Evolutionary conservation across 2,329 filamentous ascomycete species (phyloP).

Genomic region (Decorospora gaudefroyi): DNA sequence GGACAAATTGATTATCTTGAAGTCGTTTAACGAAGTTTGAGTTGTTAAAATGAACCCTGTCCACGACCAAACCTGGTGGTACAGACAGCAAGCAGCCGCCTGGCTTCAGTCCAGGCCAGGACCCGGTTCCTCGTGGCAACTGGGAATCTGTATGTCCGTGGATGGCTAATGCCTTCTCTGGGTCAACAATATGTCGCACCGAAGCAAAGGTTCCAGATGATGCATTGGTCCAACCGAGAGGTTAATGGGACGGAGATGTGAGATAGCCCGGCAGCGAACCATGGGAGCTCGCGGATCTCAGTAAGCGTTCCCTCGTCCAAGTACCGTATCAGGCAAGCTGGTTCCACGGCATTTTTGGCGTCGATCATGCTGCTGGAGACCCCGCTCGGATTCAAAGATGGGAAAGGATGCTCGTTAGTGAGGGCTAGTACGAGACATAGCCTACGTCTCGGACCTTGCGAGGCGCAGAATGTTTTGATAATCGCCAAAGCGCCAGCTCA

Average conservation of each 20-base stretch:
- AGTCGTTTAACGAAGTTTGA: conserved; percentile 20
- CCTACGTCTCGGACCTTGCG: conserved; percentile 28
- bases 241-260: conserved; percentile 18
- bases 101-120: conserved; percentile 7
- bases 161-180: conserved; percentile 4
- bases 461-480: conserved; percentile 22
- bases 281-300: conserved; percentile 13
- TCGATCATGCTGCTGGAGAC: conserved; percentile 27
- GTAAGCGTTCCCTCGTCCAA: conserved; percentile 11
- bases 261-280: conserved; percentile 8
- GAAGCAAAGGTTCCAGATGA: conserved; percentile 7
- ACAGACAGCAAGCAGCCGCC: conserved; percentile 4
- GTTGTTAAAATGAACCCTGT: conserved; percentile 19
- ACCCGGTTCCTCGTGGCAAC: conserved; percentile 12
- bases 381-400: conserved; percentile 29
- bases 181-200: conserved; percentile 5
- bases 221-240: conserved; percentile 13
- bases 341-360: conserved; percentile 26
- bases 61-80: conserved; percentile 1
- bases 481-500: conserved; percentile 26
- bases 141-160: conserved; percentile 1
- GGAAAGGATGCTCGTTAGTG: conserved; percentile 30
- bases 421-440: conserved; percentile 28
- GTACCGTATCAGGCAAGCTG: conserved; percentile 6
- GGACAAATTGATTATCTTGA: conserved; percentile 30